A percentile compares a stretch with the other conserved stretches of the same genome.
These are phyloP conservation scores for Cladophialophora immunda DNA, from an alignment of 2,329 filamentous ascomycete species.

Conservation along the genomic window DNA sequence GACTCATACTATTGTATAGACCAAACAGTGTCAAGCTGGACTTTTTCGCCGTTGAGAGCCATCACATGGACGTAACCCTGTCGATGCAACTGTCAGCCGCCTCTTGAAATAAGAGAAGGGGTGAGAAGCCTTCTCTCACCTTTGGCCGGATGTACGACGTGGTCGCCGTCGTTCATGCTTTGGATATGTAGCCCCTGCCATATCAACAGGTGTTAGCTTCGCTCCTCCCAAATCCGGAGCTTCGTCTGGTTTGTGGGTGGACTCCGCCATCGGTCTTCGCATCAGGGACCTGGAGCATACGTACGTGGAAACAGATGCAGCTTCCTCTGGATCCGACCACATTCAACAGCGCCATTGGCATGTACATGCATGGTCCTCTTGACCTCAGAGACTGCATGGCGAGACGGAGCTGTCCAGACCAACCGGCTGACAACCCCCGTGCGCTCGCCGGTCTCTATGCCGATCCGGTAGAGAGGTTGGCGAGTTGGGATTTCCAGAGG, in stretches of 20 bases:
- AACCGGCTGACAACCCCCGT: conserved; percentile 1
- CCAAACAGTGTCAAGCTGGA: too few species aligned
- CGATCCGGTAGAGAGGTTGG: conserved; percentile 1
- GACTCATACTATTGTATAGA: too few species aligned
- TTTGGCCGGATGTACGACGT: conserved; percentile 46
- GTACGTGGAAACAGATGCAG: conserved; percentile 25
- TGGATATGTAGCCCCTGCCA: conserved; percentile 53
- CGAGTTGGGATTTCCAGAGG: background rate
- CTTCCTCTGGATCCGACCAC: conserved; percentile 20
- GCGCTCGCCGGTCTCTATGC: conserved; percentile 5
- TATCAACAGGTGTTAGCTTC: background rate
- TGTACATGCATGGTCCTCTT: conserved; percentile 11
- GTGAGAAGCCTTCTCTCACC: too few species aligned
- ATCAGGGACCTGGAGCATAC: too few species aligned
- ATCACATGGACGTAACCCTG: too few species aligned
- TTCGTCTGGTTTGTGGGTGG: too few species aligned
- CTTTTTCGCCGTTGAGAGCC: too few species aligned
- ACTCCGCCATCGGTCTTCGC: too few species aligned
- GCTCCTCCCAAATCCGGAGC: background rate
- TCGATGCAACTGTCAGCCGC: conserved; percentile 6
- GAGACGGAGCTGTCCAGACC: background rate
- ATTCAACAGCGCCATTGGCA: conserved; percentile 14
- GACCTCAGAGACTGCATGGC: conserved; percentile 5
- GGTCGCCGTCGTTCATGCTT: conserved; percentile 53
- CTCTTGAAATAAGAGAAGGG: background rate